These are phyloP conservation scores for Kwoniella shandongensis DNA, from an alignment of 768 basidiomycete species.

Conservation along the genomic window DNA sequence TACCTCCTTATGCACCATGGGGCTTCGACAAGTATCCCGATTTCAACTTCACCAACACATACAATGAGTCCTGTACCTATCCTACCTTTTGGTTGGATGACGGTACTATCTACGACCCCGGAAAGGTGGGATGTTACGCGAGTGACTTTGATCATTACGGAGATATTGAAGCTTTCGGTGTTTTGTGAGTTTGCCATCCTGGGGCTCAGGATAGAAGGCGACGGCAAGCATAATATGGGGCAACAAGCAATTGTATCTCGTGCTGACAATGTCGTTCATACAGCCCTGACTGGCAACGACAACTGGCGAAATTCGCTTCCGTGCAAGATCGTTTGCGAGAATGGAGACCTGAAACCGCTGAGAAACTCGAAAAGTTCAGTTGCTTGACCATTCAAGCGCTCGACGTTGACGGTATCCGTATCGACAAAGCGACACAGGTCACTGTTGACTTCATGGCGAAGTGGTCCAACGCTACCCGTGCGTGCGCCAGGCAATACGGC, in stretches of 20 bases:
- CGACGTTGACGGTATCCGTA: constrained; percentile 89
- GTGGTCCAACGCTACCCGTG: constrained; percentile 73
- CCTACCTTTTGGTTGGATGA: constrained; percentile 80
- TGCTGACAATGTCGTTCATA: not conserved
- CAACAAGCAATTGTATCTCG: no score
- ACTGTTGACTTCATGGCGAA: constrained; percentile 74
- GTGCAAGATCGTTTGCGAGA: constrained; percentile 94
- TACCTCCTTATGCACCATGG: constrained; percentile 76
- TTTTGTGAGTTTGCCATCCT: constrained; percentile 66
- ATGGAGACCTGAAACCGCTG: constrained; percentile 78
- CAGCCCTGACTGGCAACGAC: constrained; percentile 67
- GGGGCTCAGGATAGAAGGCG: not conserved
- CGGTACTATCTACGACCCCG: constrained; percentile 62
- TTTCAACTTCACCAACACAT: constrained; percentile 69
- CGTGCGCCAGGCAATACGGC: constrained; percentile 68
- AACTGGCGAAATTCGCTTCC: constrained; percentile 90
- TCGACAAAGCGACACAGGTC: constrained; percentile 91
- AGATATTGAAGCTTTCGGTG: constrained; percentile 97
- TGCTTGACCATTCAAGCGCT: constrained; percentile 85
- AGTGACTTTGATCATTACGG: constrained; percentile 95
- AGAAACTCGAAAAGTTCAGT: constrained; percentile 71
- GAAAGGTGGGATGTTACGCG: constrained; percentile 69
- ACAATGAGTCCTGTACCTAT: constrained; percentile 71
- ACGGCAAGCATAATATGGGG: no score
- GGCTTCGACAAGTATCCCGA: constrained; percentile 80